A percentile compares a stretch with the other conserved stretches of the same genome.
phyloP scores from a whole-genome alignment of 179 eudicot species.

The Beta macrorhiza region DNA sequence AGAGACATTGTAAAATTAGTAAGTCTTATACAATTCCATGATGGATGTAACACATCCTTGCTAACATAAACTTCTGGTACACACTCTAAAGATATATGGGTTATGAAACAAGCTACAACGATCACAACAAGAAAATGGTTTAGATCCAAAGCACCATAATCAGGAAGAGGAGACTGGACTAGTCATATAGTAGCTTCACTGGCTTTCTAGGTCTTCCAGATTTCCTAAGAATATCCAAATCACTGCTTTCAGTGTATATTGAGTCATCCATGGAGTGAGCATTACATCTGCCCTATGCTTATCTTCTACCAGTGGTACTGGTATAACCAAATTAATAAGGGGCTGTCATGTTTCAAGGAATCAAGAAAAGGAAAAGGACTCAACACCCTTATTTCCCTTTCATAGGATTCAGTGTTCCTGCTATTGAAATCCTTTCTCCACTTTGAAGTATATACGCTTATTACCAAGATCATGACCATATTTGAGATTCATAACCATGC shows the following conservation, averaged over 20 bases:
- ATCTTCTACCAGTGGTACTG: too few relatives aligned
- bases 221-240: neutral
- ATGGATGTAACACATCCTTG: neutral
- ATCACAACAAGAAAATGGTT: neutral
- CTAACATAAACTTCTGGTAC: neutral
- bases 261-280: neutral
- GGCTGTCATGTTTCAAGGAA: too few relatives aligned
- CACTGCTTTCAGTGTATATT: neutral
- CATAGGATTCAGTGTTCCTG: neutral
- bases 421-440: too few relatives aligned
- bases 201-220: neutral
- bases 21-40: conserved; percentile 9
- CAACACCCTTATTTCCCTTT: too few relatives aligned
- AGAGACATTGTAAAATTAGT: neutral
- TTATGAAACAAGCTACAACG: neutral
- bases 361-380: too few relatives aligned
- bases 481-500: too few relatives aligned
- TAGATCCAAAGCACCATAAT: neutral
- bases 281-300: too few relatives aligned
- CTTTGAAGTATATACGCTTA: too few relatives aligned
- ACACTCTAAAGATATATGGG: neutral
- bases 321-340: too few relatives aligned
- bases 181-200: neutral
- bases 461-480: too few relatives aligned
- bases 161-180: neutral